Evolutionary conservation across 192 early-diverging fungal species (phyloP).

Genomic region (Neocallimastix lanati): DNA sequence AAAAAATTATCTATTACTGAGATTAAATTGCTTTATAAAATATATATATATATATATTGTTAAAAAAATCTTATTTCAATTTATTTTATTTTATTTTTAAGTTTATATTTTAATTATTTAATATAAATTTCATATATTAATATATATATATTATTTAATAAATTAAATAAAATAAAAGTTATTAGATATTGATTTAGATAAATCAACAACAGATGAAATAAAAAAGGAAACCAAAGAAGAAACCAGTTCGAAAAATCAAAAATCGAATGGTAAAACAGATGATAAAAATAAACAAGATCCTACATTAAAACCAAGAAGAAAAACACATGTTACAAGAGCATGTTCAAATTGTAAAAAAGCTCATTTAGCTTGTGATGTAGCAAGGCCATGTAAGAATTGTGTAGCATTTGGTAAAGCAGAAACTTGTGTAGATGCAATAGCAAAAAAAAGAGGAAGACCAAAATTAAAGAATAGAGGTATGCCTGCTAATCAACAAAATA

Average conservation of each 20-base stretch:
- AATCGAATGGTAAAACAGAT: neutral
- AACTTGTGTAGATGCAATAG: constrained; percentile 70
- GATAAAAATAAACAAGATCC: neutral
- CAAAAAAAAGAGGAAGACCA: constrained; percentile 74
- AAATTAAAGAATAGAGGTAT: constrained; percentile 34
- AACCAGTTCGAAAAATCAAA: neutral
- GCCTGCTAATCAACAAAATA: neutral
- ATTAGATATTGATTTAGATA: neutral
- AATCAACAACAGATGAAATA: neutral
- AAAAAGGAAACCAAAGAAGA: neutral
- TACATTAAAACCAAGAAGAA: constrained; percentile 5
- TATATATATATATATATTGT: no score
- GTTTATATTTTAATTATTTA: no score
- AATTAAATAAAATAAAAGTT: no score
- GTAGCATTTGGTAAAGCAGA: constrained; percentile 49
- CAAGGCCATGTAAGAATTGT: constrained; percentile 65
- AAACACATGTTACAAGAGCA: constrained; percentile 70
- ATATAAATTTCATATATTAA: no score
- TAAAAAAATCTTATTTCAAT: no score
- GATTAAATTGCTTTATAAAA: no score
- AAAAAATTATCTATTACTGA: no score
- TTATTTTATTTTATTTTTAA: no score
- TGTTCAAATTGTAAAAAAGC: constrained; percentile 76
- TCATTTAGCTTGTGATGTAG: constrained; percentile 69
- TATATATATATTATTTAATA: no score